Evolutionary conservation across 352 stramenopile species (phyloP), one percentile per base, ranked within the genome.

Genomic region (Hyaloperonospora brassicae): DNA sequence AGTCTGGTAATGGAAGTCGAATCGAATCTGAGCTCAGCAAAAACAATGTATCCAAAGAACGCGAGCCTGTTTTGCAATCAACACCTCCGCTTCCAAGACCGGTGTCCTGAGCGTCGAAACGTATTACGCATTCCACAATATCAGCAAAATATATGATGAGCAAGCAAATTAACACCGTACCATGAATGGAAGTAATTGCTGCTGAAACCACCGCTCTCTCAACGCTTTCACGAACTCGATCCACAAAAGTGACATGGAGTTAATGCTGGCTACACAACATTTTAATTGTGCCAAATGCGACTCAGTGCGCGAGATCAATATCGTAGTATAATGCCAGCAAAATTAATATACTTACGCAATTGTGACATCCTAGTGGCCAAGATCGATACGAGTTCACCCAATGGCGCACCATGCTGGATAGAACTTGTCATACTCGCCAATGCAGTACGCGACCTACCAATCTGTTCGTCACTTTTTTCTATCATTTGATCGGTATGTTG

Each of bases 221-320:
- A 93, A 50, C 1, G 63, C 63, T 50, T 87, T 89, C 24, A 93
- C 79, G 67, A 93, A 90, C 55, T 93, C 79, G 14, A 90, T 78
- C 82, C 82, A 93, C 35, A 93, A 47, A 21, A 88, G 57, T 3
- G 74, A 83, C 77, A 90, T 88, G 2, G 73, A 76, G 44, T 85
- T 84, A 12, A 93, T 66, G 0, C 78, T 66, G 45, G 87, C 82
- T 93, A 22, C 39, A 22, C 14, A 44, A 2, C 22, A 44, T 21
- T 21, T 42, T 42, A 21, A 42, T 12, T 10, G 9, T 5, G 3
- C 14, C n/a, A 44, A 42, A 58, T 46, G n/a, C 72, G n/a, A 49
- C 54, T 12, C 1, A 53, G 34, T 34, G 13, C 10, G 47, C 57
- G 42, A 53, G 24, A 41, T 36, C 34, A 47, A 23, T 4, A 5